Percentiles rank a stretch among this genome's conserved stretches.
phyloP scores from a whole-genome alignment of 768 basidiomycete genomes.

The Termitomyces sp. region DNA sequence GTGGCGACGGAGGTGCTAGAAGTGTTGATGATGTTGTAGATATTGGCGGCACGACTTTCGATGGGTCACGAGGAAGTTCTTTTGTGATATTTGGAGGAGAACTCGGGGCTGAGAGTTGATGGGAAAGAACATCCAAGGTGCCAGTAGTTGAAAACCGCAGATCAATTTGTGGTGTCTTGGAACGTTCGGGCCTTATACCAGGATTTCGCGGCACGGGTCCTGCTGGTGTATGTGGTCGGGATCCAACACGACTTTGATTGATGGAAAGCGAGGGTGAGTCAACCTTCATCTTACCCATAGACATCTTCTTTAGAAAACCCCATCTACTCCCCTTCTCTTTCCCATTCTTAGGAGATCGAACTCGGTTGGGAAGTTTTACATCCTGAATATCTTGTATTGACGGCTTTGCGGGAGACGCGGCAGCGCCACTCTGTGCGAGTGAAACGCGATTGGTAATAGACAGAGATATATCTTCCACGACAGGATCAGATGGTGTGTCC shows the following conservation, averaged over 20 bases:
- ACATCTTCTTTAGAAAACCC: constrained; percentile 99
- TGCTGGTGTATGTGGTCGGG: constrained; percentile 26
- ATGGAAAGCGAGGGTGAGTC: constrained; percentile 47
- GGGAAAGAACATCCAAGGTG: constrained; percentile 42
- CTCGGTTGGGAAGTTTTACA: constrained; percentile 16
- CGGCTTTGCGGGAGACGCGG: constrained; percentile 13
- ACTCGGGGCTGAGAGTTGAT: constrained; percentile 25
- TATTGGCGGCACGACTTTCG: constrained; percentile 18
- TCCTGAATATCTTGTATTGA: constrained; percentile 15
- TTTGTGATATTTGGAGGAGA: constrained; percentile 19
- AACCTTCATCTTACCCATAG: constrained; percentile 86
- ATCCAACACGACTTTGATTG: constrained; percentile 24
- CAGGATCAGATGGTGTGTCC: constrained; percentile 39
- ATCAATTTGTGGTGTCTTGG: constrained; percentile 56
- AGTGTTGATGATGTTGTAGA: constrained; percentile 25
- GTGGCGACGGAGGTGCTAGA: constrained; percentile 38
- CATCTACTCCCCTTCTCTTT: constrained; percentile 74
- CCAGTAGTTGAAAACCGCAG: constrained; percentile 71
- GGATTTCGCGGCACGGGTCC: constrained; percentile 21
- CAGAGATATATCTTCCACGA: constrained; percentile 10
- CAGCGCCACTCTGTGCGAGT: constrained; percentile 6
- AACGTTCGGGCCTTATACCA: constrained; percentile 25
- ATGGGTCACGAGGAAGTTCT: constrained; percentile 22
- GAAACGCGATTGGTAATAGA: constrained; percentile 14
- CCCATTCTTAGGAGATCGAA: constrained; percentile 26